phyloP scores from a whole-genome alignment of 305 asterid genomes.

The Fraxinus sp. region DNA sequence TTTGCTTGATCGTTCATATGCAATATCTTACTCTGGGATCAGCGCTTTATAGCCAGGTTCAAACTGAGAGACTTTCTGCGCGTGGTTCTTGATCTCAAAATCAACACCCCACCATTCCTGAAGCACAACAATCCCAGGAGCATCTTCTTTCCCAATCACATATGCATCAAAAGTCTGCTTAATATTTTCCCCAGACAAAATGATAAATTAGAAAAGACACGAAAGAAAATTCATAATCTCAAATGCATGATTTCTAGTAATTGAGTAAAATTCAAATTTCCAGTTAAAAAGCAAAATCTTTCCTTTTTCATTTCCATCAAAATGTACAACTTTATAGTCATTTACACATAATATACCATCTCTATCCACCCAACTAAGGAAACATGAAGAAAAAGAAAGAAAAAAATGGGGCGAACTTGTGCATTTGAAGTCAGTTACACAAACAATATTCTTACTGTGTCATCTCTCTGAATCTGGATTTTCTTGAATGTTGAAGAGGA shows the following conservation, averaged over 20 bases:
- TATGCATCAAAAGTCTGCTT: constrained; percentile 82
- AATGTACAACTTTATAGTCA: neutral
- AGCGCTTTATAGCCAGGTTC: constrained; percentile 78
- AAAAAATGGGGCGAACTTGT: neutral
- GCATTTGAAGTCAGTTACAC: neutral
- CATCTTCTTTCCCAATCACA: constrained; percentile 83
- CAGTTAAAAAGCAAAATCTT: neutral
- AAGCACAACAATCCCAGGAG: constrained; percentile 92
- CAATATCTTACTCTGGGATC: constrained; percentile 80
- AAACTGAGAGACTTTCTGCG: constrained; percentile 73
- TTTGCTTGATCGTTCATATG: neutral
- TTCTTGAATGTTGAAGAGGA: constrained; percentile 64
- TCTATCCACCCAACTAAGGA: neutral
- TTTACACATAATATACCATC: neutral
- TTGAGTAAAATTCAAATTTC: neutral
- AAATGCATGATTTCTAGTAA: constrained; percentile 8
- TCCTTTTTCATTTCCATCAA: neutral
- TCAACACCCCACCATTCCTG: constrained; percentile 99
- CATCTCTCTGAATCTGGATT: constrained; percentile 74
- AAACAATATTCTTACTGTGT: constrained; percentile 42
- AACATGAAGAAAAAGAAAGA: neutral
- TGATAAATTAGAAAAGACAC: neutral
- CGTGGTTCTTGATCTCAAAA: constrained; percentile 93
- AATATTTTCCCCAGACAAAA: constrained; percentile 17
- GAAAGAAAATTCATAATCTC: neutral